These are phyloP conservation scores for Rhizomucor pusillus DNA, from an alignment of 371 early-diverging fungal species.

Conservation along the genomic window DNA sequence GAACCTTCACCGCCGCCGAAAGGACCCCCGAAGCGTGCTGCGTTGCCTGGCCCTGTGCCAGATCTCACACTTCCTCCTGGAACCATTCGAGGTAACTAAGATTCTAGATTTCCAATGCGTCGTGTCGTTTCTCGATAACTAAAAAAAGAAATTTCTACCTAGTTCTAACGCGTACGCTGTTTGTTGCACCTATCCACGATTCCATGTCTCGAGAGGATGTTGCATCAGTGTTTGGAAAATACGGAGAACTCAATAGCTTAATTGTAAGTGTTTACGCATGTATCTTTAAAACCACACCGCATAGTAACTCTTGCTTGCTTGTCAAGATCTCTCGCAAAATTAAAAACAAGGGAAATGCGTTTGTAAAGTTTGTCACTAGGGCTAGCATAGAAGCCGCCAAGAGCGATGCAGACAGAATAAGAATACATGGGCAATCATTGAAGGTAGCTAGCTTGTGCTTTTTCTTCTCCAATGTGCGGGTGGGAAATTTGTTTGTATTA, in stretches of 20 bases:
- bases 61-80: constrained; percentile 36
- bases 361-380: constrained; percentile 33
- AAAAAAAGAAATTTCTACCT: constrained; percentile 1
- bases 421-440: constrained; percentile 23
- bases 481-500: neutral
- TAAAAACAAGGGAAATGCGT: constrained; percentile 31
- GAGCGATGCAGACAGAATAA: constrained; percentile 19
- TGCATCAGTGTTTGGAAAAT: constrained; percentile 26
- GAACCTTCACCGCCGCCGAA: neutral
- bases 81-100: constrained; percentile 35
- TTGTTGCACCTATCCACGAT: constrained; percentile 47
- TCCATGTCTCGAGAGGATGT: constrained; percentile 34
- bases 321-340: constrained; percentile 7
- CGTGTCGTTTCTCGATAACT: neutral
- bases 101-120: neutral
- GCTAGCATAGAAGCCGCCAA: constrained; percentile 31
- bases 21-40: neutral
- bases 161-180: constrained; percentile 48
- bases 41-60: constrained; percentile 19
- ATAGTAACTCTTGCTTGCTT: neutral
- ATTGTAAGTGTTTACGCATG: constrained; percentile 25
- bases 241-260: constrained; percentile 41
- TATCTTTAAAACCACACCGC: neutral
- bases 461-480: neutral
- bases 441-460: constrained; percentile 17